A percentile compares a stretch with the other conserved stretches of the same genome.
These are phyloP conservation scores for Cutaneotrichosporon mucoides DNA, from an alignment of 1,284 basidiomycete genomes.

Conservation along the genomic window DNA sequence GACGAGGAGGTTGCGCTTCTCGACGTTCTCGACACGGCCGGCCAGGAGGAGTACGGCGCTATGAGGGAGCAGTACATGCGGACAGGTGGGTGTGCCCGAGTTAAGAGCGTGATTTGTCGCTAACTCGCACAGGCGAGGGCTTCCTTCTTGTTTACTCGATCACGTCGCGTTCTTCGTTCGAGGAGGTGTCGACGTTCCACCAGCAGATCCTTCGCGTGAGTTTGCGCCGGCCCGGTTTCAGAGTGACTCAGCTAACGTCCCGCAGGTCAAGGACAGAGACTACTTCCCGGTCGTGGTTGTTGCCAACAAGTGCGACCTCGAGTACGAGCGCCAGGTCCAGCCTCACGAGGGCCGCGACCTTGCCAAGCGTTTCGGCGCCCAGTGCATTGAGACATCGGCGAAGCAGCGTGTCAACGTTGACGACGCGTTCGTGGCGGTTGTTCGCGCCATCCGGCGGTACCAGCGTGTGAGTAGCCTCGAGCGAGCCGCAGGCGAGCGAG, in stretches of 20 bases:
- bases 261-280: conserved; percentile 85
- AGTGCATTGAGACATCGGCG: conserved; percentile 97
- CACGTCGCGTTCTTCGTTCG: conserved; percentile 84
- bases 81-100: conserved; percentile 13
- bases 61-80: conserved; percentile 51
- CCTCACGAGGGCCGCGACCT: conserved; percentile 97
- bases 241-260: background rate
- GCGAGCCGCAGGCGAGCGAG: too few relatives aligned
- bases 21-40: conserved; percentile 97
- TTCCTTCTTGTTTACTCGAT: conserved; percentile 98
- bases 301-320: conserved; percentile 98
- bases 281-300: conserved; percentile 96
- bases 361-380: conserved; percentile 93
- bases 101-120: too few relatives aligned
- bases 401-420: conserved; percentile 99
- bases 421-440: conserved; percentile 95
- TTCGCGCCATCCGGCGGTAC: conserved; percentile 93
- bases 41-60: conserved; percentile 93
- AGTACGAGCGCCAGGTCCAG: conserved; percentile 95
- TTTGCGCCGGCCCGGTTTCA: too few relatives aligned
- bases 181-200: conserved; percentile 93
- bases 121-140: conserved; percentile 66
- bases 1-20: conserved; percentile 97
- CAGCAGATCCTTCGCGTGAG: conserved; percentile 73
- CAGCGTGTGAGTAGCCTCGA: conserved; percentile 64